These are phyloP conservation scores for Termitomyces sp. DNA, from an alignment of 768 basidiomycete species.

Conservation along the genomic window DNA sequence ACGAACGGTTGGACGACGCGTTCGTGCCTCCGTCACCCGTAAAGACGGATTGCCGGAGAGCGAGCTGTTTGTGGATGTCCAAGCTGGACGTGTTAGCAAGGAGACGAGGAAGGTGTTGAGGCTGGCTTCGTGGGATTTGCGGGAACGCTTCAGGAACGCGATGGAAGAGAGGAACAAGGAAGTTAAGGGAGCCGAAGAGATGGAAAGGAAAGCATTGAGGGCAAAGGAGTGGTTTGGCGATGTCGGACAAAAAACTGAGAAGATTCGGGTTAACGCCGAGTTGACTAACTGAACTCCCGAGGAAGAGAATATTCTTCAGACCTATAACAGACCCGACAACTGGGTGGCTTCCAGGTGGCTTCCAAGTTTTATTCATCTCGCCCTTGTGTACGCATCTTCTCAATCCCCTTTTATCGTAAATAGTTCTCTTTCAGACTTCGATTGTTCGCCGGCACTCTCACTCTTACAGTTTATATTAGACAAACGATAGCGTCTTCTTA, in stretches of 20 bases:
- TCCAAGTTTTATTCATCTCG: not conserved
- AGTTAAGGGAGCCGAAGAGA: slow-evolving; percentile 73
- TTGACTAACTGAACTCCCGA: slow-evolving; percentile 7
- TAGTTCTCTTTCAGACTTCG: not conserved
- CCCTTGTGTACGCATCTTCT: slow-evolving; percentile 4
- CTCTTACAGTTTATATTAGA: not conserved
- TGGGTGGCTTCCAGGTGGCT: not conserved
- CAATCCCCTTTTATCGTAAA: slow-evolving; percentile 2
- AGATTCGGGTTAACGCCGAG: slow-evolving; percentile 32
- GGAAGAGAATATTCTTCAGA: not conserved
- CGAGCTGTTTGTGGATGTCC: slow-evolving; percentile 62
- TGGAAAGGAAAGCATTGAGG: slow-evolving; percentile 60
- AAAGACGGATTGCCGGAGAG: slow-evolving; percentile 37
- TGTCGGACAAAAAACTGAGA: slow-evolving; percentile 43
- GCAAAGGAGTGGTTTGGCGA: slow-evolving; percentile 74
- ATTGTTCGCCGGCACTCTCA: slow-evolving; percentile 4
- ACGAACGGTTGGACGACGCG: slow-evolving; percentile 81
- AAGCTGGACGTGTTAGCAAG: slow-evolving; percentile 66
- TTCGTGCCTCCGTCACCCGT: slow-evolving; percentile 59
- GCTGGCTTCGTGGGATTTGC: slow-evolving; percentile 86
- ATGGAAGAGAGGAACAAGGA: slow-evolving; percentile 80
- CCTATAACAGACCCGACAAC: slow-evolving; percentile 7
- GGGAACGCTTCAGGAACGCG: slow-evolving; percentile 73
- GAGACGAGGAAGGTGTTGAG: slow-evolving; percentile 95
- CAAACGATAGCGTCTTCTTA: not conserved